Evolutionary conservation across 2,329 filamentous ascomycete species (phyloP), one percentile per base, ranked within the genome.

Genomic region (Nannizziopsis arthrosporioides): DNA sequence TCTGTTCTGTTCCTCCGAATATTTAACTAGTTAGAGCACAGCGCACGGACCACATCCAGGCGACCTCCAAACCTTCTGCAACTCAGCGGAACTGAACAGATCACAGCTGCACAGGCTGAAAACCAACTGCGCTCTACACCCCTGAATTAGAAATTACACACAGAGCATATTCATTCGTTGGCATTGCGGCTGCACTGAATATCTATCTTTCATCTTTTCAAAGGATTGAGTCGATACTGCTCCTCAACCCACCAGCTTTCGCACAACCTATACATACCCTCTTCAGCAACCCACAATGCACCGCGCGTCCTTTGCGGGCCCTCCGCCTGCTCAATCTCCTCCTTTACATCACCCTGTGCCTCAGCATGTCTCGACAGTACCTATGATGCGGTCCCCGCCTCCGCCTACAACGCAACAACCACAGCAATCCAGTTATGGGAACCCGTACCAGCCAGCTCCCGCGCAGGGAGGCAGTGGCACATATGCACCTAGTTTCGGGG

Each of bases 311-410:
- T 94, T 92, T 71, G 80, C 80, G 67, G 45, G 5, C 30, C 85
- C 89, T 62, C 73, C 77, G 55, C 79, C 78, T 27, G 79, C 80
- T 51, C 78, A 82, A 59, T 94, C 88, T 63, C 90, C 89, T 64
- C 89, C 90, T 56, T 81, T 96, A 59, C 92, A 96, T 69, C 92
- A 96, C 66, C 92, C 92, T 50, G 88, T 96, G 51, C 92, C 92
- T 53, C 92, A 98, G 69, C 92, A 98, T 75, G 90, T 96, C 61
- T 96, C 92, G 63, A 94, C 89, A 50, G 92, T 98, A 43, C 92
- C 92, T 39, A 92, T 96, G 71, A 81, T 98, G 65, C 82, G 93
- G 67, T 96, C 92, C 50, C 92, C 92, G 52, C 90, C 92, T 52
- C 90, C 86, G 34, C 75, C 76, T 44, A 78, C 80, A 61, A 81